Base-by-base conservation (phyloP, 805 yeast species). In the Wickerhamiella shivajii region DNA sequence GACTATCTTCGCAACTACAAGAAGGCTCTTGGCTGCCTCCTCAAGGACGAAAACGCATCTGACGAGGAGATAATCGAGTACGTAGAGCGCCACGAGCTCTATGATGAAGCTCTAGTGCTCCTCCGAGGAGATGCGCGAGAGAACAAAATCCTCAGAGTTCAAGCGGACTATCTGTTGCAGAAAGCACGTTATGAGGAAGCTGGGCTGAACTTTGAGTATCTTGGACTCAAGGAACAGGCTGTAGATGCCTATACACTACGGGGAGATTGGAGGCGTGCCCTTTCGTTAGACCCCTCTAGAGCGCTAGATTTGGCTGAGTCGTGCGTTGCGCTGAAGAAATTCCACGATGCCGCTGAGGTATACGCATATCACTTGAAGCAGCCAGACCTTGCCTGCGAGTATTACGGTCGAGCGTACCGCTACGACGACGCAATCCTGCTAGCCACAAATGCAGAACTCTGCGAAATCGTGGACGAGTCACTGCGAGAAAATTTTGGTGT, bases 401-500 rank as follows among this genome's bases (percentile, higher is more conserved):
- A 73, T 32, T 77, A 71, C 50, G 80, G 94, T 57, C 76, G 77
- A 49, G 78, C 77, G 21, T 77, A 75, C 52, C 60, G 59, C 35
- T 90, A 67, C 51, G 84, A 74, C 32, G 75, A 70, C 27, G 97
- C 96, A 0, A 69, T 78, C 21, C 59, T 87, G 37, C 47, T 77
- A 16, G 74, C 80, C 5, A 50, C 57, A 13, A 37, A 46, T 2
- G 21, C 32, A 7, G 40, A 24, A 11, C 55, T 80, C 9, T 70
- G 66, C 28, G 50, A 26, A 2, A 17, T 24, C 1, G 36, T 44
- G 2, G 93, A 81, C 44, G 69, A 74, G 2, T 78, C 74, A 13
- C 54, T 87, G 23, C 74, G 78, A 31, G 97, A 87, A 52, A 90
- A 92, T 1, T 90, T 84, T 56, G 93, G 92, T 43, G 61, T 67